phyloP scores from a whole-genome alignment of 371 early-diverging fungal species.

The Syncephalastrum contaminatum region DNA sequence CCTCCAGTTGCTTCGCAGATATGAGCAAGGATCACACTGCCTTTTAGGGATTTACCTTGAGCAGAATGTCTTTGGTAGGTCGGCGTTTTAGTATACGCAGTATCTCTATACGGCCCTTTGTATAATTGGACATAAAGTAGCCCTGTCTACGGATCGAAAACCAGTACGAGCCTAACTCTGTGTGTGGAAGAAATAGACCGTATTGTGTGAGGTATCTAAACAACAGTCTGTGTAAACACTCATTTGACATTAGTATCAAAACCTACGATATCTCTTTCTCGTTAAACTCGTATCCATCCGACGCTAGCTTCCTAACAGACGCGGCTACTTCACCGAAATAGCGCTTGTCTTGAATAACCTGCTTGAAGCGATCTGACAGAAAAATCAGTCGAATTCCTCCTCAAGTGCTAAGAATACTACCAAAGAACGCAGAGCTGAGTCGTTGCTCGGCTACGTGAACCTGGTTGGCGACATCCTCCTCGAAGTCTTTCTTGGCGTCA shows the following conservation, averaged over 20 bases:
- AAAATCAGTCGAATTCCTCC: background rate
- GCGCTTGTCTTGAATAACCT: slow-evolving; percentile 8
- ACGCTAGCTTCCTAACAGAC: slow-evolving; percentile 1
- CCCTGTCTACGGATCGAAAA: slow-evolving; percentile 30
- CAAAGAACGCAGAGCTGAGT: slow-evolving; percentile 17
- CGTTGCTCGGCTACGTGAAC: slow-evolving; percentile 62
- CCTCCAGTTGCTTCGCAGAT: slow-evolving; percentile 14
- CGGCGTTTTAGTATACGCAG: slow-evolving; percentile 26
- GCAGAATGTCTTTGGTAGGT: slow-evolving; percentile 25
- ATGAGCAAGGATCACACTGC: background rate
- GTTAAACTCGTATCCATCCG: slow-evolving; percentile 8
- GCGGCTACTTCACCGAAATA: slow-evolving; percentile 11
- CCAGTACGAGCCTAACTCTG: slow-evolving; percentile 16
- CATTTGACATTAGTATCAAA: background rate
- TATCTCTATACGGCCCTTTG: slow-evolving; percentile 22
- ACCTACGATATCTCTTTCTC: slow-evolving; percentile 17
- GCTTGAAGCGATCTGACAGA: slow-evolving; percentile 18
- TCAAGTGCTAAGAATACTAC: background rate
- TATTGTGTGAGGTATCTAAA: slow-evolving; percentile 14
- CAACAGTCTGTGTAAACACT: background rate
- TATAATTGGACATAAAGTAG: slow-evolving; percentile 19
- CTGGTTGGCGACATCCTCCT: slow-evolving; percentile 56
- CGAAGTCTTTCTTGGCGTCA: slow-evolving; percentile 15
- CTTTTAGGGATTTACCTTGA: slow-evolving; percentile 11
- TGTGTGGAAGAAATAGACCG: slow-evolving; percentile 22